A percentile compares a stretch with the other conserved stretches of the same genome.
Evolutionary conservation across 148 eudicot species (phyloP).

Genomic region (Rhododendron ovatum): DNA sequence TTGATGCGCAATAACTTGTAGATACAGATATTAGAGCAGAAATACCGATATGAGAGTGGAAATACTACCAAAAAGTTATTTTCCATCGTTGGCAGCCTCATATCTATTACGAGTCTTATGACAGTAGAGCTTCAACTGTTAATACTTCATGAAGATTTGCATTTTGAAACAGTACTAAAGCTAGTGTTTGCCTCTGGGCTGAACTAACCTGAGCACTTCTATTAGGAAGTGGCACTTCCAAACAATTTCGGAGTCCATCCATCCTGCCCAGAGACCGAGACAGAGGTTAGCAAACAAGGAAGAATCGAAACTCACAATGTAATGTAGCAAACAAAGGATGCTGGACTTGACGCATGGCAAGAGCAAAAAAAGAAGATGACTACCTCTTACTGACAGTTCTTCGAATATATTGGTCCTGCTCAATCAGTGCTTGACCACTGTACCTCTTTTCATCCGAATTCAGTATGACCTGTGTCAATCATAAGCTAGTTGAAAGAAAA

Average conservation of each 20-base stretch:
- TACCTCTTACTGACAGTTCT: slow-evolving; percentile 75
- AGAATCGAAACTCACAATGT: background rate
- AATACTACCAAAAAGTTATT: background rate
- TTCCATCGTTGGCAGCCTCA: background rate
- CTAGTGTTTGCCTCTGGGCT: background rate
- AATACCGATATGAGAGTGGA: background rate
- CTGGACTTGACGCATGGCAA: background rate
- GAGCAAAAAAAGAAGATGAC: background rate
- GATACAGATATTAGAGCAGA: background rate
- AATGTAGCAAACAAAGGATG: background rate
- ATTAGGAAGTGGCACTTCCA: slow-evolving; percentile 73
- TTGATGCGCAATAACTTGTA: background rate
- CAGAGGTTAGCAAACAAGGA: slow-evolving; percentile 1
- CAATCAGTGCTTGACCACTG: slow-evolving; percentile 70
- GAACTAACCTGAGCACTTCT: slow-evolving; percentile 89
- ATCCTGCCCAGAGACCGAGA: slow-evolving; percentile 38
- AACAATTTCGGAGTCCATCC: slow-evolving; percentile 70
- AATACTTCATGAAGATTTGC: background rate
- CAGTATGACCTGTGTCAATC: slow-evolving; percentile 49
- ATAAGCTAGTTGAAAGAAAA: background rate
- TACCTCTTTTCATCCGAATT: slow-evolving; percentile 87
- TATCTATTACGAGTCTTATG: background rate
- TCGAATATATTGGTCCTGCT: slow-evolving; percentile 52
- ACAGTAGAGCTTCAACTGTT: background rate
- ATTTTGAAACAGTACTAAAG: background rate